Conservation (phyloP, 2,329 filamentous ascomycete genomes). For the Aspergillus neotritici region DNA sequence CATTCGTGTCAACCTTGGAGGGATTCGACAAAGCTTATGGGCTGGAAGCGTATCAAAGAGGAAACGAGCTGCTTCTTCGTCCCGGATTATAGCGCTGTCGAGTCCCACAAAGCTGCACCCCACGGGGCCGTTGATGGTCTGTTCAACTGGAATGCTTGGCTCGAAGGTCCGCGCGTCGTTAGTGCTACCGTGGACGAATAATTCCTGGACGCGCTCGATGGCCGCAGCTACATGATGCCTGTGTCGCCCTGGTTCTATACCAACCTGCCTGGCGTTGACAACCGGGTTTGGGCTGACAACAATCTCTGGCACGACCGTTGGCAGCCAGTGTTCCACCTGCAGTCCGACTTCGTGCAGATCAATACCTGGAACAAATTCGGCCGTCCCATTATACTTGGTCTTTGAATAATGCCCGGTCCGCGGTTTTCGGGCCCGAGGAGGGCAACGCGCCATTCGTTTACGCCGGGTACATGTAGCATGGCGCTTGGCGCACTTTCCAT, state of each 20-base stretch:
- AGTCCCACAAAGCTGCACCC: slow-evolving; percentile 24
- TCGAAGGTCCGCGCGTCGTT: slow-evolving; percentile 33
- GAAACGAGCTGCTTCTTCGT: slow-evolving; percentile 41
- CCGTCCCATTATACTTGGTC: slow-evolving; percentile 55
- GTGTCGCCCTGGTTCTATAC: slow-evolving; percentile 55
- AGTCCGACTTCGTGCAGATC: slow-evolving; percentile 50
- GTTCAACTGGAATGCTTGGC: slow-evolving; percentile 43
- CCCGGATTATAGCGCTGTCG: slow-evolving; percentile 41
- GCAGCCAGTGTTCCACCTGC: slow-evolving; percentile 46
- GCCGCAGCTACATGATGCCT: slow-evolving; percentile 47
- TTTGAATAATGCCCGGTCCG: slow-evolving; percentile 40
- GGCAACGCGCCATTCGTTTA: slow-evolving; percentile 37
- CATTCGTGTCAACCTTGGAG: slow-evolving; percentile 42
- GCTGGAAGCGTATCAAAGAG: slow-evolving; percentile 43
- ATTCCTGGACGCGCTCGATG: slow-evolving; percentile 33
- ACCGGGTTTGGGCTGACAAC: slow-evolving; percentile 58
- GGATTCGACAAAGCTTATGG: slow-evolving; percentile 38
- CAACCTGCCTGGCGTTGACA: slow-evolving; percentile 50
- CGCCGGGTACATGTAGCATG: slow-evolving; percentile 21
- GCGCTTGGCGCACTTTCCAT: slow-evolving; percentile 31
- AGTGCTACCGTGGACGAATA: slow-evolving; percentile 30
- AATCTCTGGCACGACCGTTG: slow-evolving; percentile 56
- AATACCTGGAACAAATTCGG: slow-evolving; percentile 59
- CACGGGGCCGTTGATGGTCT: slow-evolving; percentile 32
- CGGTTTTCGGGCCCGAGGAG: slow-evolving; percentile 13